Evolutionary conservation across 352 stramenopile genomes (phyloP), one percentile per base, ranked within the genome.

Genomic region (Sclerospora graminicola): DNA sequence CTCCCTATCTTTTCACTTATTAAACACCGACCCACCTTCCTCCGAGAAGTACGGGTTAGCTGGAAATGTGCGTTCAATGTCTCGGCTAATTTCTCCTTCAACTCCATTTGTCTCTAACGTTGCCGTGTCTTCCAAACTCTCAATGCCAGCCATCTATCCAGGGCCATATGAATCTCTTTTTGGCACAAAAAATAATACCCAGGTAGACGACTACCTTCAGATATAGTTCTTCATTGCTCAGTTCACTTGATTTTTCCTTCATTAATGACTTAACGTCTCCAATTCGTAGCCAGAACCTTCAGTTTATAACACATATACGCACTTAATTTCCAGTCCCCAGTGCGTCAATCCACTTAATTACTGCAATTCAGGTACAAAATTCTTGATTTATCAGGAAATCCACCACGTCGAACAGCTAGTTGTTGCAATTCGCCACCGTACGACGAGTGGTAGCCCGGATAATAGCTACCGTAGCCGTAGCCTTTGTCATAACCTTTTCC

Each of bases 1-100:
- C 5, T 15, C 2, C 39, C 26, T 0, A 1, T 15, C 14, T 11
- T 9, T 21, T n/a, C 18, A n/a, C 4, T 24, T 26, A 27, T 8
- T 10, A n/a, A 31, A 28, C 32, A n/a, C 16, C 23, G 11, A 27
- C 51, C 15, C 21, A 73, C 60, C 54, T 37, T 55, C 37, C 2
- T 66, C 50, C 1, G 61, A 54, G 36, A 87, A 89, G 45, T 87
- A 81, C 6, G 39, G 40, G 7, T 76, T 45, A 5, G 53, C 55
- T 2, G 75, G 66, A 38, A 92, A 92, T 16, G 80, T 89, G 6
- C 80, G 74, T 3, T 76, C 63, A 2, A 92, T 63, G 47, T 92
- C 80, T 27, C 77, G 57, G 20, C 48, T 59, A 40, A 89, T 91
- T 29, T 89, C 77, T n/a, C 79, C 75, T 72, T 90, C 78, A 7